Evolutionary conservation across 345 rosid genomes (phyloP), one percentile per base, ranked within the genome.

Genomic region (Fremontodendron californicum): DNA sequence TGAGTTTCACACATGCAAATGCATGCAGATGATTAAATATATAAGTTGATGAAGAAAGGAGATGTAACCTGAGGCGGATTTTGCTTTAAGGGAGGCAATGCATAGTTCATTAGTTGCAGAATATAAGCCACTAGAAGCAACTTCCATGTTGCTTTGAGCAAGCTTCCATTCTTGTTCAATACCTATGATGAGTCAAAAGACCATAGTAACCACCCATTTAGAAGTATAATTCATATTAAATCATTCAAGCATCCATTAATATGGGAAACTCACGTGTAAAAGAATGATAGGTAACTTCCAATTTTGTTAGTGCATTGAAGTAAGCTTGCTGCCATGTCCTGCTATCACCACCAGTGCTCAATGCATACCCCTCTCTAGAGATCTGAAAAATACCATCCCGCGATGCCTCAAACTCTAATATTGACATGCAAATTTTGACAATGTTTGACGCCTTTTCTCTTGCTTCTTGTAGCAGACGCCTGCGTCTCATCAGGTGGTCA

Each of bases 341-440:
- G 75, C 86, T 85, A 87, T 86, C 94, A 49, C 78, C 79, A 75
- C 82, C 83, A 79, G 82, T 75, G 80, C 86, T 84, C 54, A 73
- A 39, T 25, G 87, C 75, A 87, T 83, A 82, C 67, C 49, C 80
- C 65, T 89, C 94, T 78, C 89, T 91, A 0, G 91, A 89, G 70
- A 84, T 84, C 81, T 68, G 85, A 77, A 90, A 90, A 80, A 89
- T 79, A 55, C 97, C 96, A 83, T 91, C 96, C 80, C 98, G 84
- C 74, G 98, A 94, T 71, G 88, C 91, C 87, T 94, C 98, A 81
- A 94, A 92, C 84, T 92, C 97, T 80, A 94, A 78, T 57, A 90
- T 63, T 42, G 94, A 91, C 89, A 86, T 89, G 91, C 93, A 90
- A 78, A 91, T 78, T 74, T 90, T 90, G 76, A 87, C 86, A 75